Evolutionary conservation across 495 filamentous ascomycete species (phyloP).

Genomic region (Hypoxylon intermedium): DNA sequence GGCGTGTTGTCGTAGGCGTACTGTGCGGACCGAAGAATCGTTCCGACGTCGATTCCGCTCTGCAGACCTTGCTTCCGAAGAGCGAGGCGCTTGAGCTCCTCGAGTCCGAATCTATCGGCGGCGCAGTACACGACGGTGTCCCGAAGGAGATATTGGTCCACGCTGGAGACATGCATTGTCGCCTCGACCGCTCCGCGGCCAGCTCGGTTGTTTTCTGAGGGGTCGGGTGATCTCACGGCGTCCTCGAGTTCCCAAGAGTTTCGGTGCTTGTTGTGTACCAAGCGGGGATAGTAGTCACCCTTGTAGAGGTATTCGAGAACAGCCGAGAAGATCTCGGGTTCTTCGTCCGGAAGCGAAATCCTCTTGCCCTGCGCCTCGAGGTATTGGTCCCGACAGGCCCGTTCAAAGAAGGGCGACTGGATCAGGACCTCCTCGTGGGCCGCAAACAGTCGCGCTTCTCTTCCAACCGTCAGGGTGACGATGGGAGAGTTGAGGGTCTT

Average conservation of each 20-base stretch:
- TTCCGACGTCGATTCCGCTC: slow-evolving; percentile 80
- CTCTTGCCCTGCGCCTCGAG: slow-evolving; percentile 67
- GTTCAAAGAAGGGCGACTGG: slow-evolving; percentile 80
- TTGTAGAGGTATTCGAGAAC: slow-evolving; percentile 95
- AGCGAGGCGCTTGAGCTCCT: slow-evolving; percentile 84
- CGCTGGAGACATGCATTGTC: slow-evolving; percentile 71
- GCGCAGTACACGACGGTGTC: slow-evolving; percentile 94
- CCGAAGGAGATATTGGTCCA: slow-evolving; percentile 75
- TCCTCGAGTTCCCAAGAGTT: slow-evolving; percentile 79
- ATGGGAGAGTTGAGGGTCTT: slow-evolving; percentile 69
- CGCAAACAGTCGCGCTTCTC: slow-evolving; percentile 84
- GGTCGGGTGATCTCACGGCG: slow-evolving; percentile 49
- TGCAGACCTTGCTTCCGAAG: slow-evolving; percentile 93
- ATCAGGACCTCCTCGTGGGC: slow-evolving; percentile 87
- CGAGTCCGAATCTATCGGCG: slow-evolving; percentile 83
- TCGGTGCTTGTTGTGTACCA: slow-evolving; percentile 71
- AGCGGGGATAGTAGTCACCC: slow-evolving; percentile 86
- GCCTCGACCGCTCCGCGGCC: slow-evolving; percentile 71
- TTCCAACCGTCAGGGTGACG: slow-evolving; percentile 80
- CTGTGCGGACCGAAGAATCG: slow-evolving; percentile 86
- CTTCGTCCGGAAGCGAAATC: slow-evolving; percentile 82
- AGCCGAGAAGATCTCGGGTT: slow-evolving; percentile 87
- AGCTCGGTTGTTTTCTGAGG: slow-evolving; percentile 51
- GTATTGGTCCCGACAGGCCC: slow-evolving; percentile 66
- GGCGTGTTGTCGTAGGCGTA: slow-evolving; percentile 95